phyloP scores from a whole-genome alignment of 2,329 filamentous ascomycete genomes.

The Epichloe typhina region DNA sequence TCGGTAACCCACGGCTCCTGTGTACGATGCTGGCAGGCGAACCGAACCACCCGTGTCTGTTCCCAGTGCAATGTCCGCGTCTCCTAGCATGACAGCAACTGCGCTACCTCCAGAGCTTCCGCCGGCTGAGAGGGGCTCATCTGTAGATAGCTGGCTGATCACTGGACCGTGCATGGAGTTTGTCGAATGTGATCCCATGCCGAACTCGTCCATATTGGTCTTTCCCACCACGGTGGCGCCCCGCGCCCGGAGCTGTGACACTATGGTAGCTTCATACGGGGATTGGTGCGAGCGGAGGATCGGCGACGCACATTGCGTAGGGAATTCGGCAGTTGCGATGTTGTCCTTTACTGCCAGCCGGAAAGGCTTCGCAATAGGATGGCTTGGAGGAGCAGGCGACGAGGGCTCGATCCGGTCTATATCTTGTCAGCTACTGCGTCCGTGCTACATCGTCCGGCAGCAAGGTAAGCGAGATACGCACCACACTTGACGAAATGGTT shows the following conservation, averaged over 20 bases:
- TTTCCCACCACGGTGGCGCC: constrained; percentile 60
- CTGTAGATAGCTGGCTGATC: constrained; percentile 29
- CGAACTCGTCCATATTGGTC: constrained; percentile 91
- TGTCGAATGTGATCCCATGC: constrained; percentile 78
- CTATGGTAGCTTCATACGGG: constrained; percentile 73
- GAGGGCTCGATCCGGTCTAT: constrained; percentile 3
- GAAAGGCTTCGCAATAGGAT: constrained; percentile 19
- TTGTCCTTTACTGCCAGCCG: constrained; percentile 63
- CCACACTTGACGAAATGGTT: constrained; percentile 24
- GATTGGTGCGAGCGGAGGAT: constrained; percentile 59
- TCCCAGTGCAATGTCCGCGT: constrained; percentile 55
- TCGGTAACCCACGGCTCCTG: constrained; percentile 73
- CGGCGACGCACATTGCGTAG: constrained; percentile 72
- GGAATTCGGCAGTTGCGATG: constrained; percentile 49
- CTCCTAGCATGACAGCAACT: constrained; percentile 57
- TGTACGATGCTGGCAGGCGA: constrained; percentile 76
- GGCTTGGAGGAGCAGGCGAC: constrained; percentile 8
- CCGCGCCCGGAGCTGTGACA: constrained; percentile 49
- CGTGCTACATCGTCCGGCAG: no score
- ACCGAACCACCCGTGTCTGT: constrained; percentile 92
- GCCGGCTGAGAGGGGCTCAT: constrained; percentile 49
- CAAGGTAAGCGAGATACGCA: constrained; percentile 8
- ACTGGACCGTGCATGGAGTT: constrained; percentile 59
- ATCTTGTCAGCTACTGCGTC: not conserved
- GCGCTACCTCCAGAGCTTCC: constrained; percentile 93